phyloP scores from a whole-genome alignment of 805 yeast species.

The Myxozyma monticola region DNA sequence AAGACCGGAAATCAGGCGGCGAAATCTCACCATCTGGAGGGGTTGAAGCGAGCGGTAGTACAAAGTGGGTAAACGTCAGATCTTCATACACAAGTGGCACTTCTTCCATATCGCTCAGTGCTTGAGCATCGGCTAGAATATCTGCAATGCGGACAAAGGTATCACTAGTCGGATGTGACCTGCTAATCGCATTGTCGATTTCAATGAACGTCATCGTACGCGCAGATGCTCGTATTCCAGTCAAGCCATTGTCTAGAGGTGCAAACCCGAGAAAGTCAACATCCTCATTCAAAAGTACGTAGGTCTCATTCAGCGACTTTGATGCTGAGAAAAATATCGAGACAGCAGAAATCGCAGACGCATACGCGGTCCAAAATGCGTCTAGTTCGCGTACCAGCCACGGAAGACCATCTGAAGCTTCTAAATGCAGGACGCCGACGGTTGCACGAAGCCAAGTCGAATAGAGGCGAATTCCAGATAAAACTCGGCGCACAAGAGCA shows the following conservation, averaged over 20 bases:
- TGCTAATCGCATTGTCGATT: constrained; percentile 16
- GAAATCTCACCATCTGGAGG: constrained; percentile 1
- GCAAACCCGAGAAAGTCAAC: constrained; percentile 24
- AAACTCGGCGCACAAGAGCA: constrained; percentile 7
- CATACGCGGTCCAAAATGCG: constrained; percentile 15
- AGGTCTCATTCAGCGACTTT: constrained; percentile 14
- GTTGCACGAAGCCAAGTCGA: constrained; percentile 18
- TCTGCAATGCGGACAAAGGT: constrained; percentile 16
- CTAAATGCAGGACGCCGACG: background rate
- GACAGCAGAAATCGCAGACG: constrained; percentile 12
- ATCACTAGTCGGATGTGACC: constrained; percentile 21
- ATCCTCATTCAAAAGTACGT: constrained; percentile 25
- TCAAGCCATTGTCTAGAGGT: constrained; percentile 13
- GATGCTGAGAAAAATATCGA: constrained; percentile 2
- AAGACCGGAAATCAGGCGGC: constrained; percentile 12
- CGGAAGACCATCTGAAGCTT: background rate
- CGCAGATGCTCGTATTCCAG: constrained; percentile 16
- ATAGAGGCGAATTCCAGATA: constrained; percentile 17
- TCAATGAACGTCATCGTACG: constrained; percentile 4
- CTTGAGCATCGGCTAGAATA: constrained; percentile 19
- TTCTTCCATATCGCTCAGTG: constrained; percentile 6
- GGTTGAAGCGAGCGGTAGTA: constrained; percentile 7
- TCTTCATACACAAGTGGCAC: constrained; percentile 20
- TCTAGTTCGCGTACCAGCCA: background rate
- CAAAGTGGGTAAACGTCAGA: constrained; percentile 1